A percentile compares a stretch with the other conserved stretches of the same genome.
Conservation (phyloP, 257 asterid genomes). For the Nicotiana noctiflora region DNA sequence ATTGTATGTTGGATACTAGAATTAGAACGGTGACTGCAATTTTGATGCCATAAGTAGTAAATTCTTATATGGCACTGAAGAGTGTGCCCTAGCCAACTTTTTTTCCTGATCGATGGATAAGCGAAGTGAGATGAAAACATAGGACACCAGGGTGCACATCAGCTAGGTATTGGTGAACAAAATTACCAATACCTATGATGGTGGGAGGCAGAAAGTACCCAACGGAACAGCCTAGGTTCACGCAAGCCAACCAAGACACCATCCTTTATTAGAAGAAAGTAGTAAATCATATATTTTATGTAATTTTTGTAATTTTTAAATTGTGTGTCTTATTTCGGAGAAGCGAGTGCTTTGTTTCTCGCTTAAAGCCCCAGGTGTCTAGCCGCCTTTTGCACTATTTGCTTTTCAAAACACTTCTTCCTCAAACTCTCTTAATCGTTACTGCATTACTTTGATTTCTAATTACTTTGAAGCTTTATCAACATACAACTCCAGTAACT, state of each 20-base stretch:
- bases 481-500: background rate
- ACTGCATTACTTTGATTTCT: background rate
- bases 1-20: background rate
- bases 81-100: background rate
- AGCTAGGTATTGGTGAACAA: background rate
- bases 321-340: background rate
- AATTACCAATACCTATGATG: background rate
- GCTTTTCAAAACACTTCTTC: background rate
- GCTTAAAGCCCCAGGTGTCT: background rate
- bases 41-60: background rate
- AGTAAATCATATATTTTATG: background rate
- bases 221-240: background rate
- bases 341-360: background rate
- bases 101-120: background rate
- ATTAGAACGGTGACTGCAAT: background rate
- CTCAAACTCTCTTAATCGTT: background rate
- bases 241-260: background rate
- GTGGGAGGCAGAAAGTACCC: background rate
- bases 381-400: background rate
- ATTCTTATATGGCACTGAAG: background rate
- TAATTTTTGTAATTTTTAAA: background rate
- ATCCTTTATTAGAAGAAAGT: background rate
- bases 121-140: background rate
- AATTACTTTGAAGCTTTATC: conserved; percentile 1
- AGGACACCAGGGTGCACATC: background rate